These are phyloP conservation scores for Zostera marina DNA, from an alignment of 116 monocot genomes.

Conservation along the genomic window DNA sequence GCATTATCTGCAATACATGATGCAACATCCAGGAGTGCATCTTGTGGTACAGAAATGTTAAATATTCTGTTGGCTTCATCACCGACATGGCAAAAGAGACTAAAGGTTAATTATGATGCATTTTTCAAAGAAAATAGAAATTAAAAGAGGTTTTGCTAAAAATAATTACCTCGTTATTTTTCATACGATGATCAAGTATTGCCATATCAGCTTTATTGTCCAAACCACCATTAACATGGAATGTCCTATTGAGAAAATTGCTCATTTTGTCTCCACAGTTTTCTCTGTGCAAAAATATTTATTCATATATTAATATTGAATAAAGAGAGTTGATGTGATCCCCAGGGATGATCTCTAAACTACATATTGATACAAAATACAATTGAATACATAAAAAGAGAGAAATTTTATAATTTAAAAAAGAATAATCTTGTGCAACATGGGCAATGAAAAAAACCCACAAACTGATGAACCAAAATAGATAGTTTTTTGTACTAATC, in stretches of 20 bases:
- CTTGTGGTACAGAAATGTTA: conserved; percentile 87
- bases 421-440: too few species aligned
- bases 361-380: too few species aligned
- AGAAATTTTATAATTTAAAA: too few species aligned
- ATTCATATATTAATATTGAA: too few species aligned
- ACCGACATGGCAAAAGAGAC: conserved; percentile 16
- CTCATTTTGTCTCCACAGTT: conserved; percentile 55
- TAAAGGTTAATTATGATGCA: not conserved
- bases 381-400: too few species aligned
- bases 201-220: conserved; percentile 63
- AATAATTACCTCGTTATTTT: conserved; percentile 44
- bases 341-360: too few species aligned
- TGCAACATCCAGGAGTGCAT: conserved; percentile 77
- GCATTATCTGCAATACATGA: conserved; percentile 57
- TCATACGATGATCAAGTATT: conserved; percentile 49
- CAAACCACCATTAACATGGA: conserved; percentile 58
- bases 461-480: too few species aligned
- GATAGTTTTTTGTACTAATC: too few species aligned
- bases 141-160: not conserved
- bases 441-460: too few species aligned
- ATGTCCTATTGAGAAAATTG: conserved; percentile 51
- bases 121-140: not conserved
- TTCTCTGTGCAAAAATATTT: conserved; percentile 26
- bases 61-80: conserved; percentile 81
- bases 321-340: too few species aligned